These are phyloP conservation scores for Apostasia ramifera DNA, from an alignment of 106 monocot genomes.

Conservation along the genomic window DNA sequence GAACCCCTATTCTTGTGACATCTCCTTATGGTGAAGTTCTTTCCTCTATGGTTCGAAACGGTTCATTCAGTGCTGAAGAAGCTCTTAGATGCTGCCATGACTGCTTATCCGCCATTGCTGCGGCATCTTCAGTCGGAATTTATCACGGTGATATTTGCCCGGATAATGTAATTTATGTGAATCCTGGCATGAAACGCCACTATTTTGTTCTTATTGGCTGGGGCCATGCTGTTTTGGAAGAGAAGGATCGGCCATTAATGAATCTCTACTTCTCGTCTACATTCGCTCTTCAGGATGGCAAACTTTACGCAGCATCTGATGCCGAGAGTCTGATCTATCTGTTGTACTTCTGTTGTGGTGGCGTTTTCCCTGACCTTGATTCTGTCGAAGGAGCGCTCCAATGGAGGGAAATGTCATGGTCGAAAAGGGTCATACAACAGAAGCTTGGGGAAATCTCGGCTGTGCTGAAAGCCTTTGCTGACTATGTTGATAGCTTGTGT, in stretches of 20 bases:
- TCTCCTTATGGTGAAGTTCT: constrained; percentile 69
- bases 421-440: constrained; percentile 81
- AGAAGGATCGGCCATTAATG: constrained; percentile 76
- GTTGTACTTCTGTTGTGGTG: constrained; percentile 77
- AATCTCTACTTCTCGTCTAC: constrained; percentile 89
- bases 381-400: constrained; percentile 85
- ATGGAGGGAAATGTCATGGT: constrained; percentile 92
- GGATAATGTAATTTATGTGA: constrained; percentile 68
- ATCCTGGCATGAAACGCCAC: constrained; percentile 26
- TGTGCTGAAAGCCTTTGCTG: constrained; percentile 92
- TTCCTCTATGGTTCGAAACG: constrained; percentile 48
- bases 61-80: constrained; percentile 64
- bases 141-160: constrained; percentile 83
- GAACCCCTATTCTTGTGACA: constrained; percentile 76
- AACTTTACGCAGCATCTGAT: constrained; percentile 81
- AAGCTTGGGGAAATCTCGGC: constrained; percentile 87
- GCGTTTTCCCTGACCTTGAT: constrained; percentile 62
- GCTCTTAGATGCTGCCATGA: constrained; percentile 94
- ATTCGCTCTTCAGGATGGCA: constrained; percentile 83
- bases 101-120: constrained; percentile 71
- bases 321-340: constrained; percentile 92
- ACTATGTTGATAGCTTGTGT: constrained; percentile 96
- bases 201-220: constrained; percentile 81
- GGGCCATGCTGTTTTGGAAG: constrained; percentile 93
- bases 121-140: constrained; percentile 66